These are phyloP conservation scores for Microbotryomycetes sp. DNA, from an alignment of 1,284 basidiomycete species.

Conservation along the genomic window DNA sequence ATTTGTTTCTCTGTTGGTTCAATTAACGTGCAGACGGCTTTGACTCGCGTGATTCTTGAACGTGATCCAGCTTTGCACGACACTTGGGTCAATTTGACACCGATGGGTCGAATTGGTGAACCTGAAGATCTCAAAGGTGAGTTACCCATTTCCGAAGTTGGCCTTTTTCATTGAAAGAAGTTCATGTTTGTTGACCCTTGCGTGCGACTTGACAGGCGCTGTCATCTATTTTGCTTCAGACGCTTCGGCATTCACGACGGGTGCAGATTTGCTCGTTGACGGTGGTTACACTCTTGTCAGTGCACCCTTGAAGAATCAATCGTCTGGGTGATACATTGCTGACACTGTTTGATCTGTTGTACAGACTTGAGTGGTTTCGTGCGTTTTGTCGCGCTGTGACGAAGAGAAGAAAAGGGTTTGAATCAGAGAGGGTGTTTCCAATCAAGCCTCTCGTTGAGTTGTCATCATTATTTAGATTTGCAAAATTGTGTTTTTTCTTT, in stretches of 20 bases:
- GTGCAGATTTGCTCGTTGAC: constrained; percentile 73
- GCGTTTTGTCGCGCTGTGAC: too few relatives aligned
- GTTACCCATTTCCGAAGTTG: constrained; percentile 50
- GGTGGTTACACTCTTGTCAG: constrained; percentile 58
- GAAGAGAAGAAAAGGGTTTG: too few relatives aligned
- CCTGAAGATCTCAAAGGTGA: constrained; percentile 51
- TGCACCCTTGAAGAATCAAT: too few relatives aligned
- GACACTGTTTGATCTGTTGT: too few relatives aligned
- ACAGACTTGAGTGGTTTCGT: too few relatives aligned
- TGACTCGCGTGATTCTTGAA: constrained; percentile 34
- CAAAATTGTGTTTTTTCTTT: too few relatives aligned
- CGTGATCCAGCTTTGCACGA: constrained; percentile 48
- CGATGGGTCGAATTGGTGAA: constrained; percentile 56
- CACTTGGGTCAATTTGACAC: constrained; percentile 84
- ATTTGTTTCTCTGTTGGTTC: background rate
- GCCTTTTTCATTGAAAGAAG: constrained; percentile 39
- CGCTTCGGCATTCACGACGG: constrained; percentile 79
- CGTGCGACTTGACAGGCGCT: constrained; percentile 52
- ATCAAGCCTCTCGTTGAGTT: too few relatives aligned
- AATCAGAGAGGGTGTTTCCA: too few relatives aligned
- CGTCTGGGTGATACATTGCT: too few relatives aligned
- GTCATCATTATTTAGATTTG: too few relatives aligned
- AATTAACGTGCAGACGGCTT: constrained; percentile 5
- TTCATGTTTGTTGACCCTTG: background rate
- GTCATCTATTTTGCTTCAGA: constrained; percentile 78